phyloP scores from a whole-genome alignment of 176 grass and related monocot genomes.

The Musa beccarii region DNA sequence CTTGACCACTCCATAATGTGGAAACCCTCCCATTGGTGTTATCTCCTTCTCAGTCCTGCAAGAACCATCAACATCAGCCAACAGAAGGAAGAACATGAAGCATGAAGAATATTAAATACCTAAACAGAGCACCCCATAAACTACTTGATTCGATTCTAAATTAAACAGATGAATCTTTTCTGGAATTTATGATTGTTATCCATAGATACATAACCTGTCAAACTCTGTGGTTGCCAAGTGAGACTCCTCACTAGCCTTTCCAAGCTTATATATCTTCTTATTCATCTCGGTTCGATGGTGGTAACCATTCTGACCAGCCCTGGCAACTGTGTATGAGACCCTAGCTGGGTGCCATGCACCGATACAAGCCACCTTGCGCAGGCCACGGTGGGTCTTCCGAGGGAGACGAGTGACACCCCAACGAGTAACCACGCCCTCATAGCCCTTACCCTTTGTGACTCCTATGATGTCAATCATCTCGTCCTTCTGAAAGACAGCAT shows the following conservation, averaged over 20 bases:
- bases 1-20: constrained; percentile 85
- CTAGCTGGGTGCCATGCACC: constrained; percentile 94
- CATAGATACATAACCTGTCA: constrained; percentile 29
- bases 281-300: constrained; percentile 91
- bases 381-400: constrained; percentile 85
- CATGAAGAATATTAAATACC: background rate
- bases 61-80: no score
- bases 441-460: constrained; percentile 96
- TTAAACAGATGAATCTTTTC: background rate
- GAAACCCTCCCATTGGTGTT: constrained; percentile 88
- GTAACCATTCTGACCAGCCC: constrained; percentile 88
- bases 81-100: background rate
- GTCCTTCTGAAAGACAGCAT: constrained; percentile 78
- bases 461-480: constrained; percentile 98
- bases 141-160: no score
- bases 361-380: constrained; percentile 93
- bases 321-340: constrained; percentile 84
- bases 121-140: background rate
- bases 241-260: constrained; percentile 59
- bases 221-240: constrained; percentile 66
- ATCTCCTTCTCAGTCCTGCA: constrained; percentile 91
- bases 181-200: background rate
- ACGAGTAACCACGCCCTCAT: constrained; percentile 81
- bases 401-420: constrained; percentile 95
- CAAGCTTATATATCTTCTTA: constrained; percentile 85